A percentile compares a stretch with the other conserved stretches of the same genome.
Conservation (phyloP, 2,329 filamentous ascomycete genomes). For the Pseudopyrenochaeta lycopersici region DNA sequence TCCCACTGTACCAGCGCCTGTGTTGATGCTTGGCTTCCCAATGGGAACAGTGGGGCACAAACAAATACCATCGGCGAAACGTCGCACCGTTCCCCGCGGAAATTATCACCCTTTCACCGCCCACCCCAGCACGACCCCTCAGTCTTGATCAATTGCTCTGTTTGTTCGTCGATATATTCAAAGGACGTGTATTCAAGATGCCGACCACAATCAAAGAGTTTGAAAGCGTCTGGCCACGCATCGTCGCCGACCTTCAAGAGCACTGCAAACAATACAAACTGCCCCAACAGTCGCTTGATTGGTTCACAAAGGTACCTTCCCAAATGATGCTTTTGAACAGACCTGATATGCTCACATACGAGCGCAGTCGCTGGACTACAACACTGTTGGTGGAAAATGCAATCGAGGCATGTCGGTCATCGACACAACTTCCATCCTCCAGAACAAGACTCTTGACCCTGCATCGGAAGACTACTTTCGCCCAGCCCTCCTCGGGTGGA, state of each 20-base stretch:
- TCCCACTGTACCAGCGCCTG: constrained; percentile 17
- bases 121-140: constrained; percentile 15
- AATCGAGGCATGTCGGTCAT: constrained; percentile 98
- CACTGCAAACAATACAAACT: constrained; percentile 85
- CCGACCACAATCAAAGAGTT: constrained; percentile 85
- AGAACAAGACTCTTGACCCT: constrained; percentile 74
- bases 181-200: constrained; percentile 54
- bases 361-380: constrained; percentile 78
- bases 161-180: not conserved
- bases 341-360: constrained; percentile 22
- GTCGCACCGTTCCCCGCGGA: constrained; percentile 24
- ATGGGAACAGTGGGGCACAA: constrained; percentile 24
- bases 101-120: constrained; percentile 27
- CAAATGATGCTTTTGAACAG: constrained; percentile 1
- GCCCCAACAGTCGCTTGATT: constrained; percentile 80
- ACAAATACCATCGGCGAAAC: constrained; percentile 25
- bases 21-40: constrained; percentile 30
- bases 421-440: constrained; percentile 84
- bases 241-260: constrained; percentile 81
- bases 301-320: constrained; percentile 78
- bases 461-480: constrained; percentile 81
- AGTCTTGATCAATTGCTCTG: constrained; percentile 7
- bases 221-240: constrained; percentile 86
- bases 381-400: constrained; percentile 94
- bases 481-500: constrained; percentile 89